Base-by-base conservation (phyloP, 1,139 yeast genomes). In the Yamadazyma atlantica region DNA sequence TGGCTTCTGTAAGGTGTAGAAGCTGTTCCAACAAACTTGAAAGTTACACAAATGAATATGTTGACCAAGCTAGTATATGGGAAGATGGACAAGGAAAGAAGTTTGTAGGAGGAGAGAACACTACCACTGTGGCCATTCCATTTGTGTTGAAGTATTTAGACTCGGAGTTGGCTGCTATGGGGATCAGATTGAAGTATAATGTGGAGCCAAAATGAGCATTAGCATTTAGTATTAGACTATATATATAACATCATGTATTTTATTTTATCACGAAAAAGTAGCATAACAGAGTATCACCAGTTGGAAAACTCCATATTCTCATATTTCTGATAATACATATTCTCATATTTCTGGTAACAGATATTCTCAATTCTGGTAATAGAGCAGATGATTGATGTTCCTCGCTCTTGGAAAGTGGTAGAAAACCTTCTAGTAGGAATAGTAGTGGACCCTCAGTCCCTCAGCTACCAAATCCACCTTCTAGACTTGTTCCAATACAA, bases 151-250 rank as follows among this genome's bases (percentile, higher is more conserved):
- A 90, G 61, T 94, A 92, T 60, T 74, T 94, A 61, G 97, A 92
- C 56, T 87, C 96, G 23, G 99, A 94, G 64, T 75, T 94, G 53
- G 82, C 95, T 12, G 98, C 98, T 15, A 94, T 94, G 98, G 98
- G 98, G 66, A 90, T 94, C 52, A 83, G 85, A 63, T 76, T 92
- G 85, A 80, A 84, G 48, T 88, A 86, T 66, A 85, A 86, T 54
- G 92, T 88, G 38, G 80, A 75, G 42, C 88, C 88, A 38, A 69
- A 40, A 30, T 48, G 38, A n/a, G 8, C n/a, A 10, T 4, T 15
- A 35, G 44, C 42, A 44, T 40, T 31, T 35, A 15, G 16, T 14
- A 14, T 15, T 28, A 26, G 5, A 26, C 5, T 14, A 24, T 24
- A 10, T 24, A 24, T 7, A 10, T 24, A 24, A 24, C n/a, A n/a